phyloP scores from a whole-genome alignment of 352 stramenopile genomes.

The Phytopythium cucurbitacearum region DNA sequence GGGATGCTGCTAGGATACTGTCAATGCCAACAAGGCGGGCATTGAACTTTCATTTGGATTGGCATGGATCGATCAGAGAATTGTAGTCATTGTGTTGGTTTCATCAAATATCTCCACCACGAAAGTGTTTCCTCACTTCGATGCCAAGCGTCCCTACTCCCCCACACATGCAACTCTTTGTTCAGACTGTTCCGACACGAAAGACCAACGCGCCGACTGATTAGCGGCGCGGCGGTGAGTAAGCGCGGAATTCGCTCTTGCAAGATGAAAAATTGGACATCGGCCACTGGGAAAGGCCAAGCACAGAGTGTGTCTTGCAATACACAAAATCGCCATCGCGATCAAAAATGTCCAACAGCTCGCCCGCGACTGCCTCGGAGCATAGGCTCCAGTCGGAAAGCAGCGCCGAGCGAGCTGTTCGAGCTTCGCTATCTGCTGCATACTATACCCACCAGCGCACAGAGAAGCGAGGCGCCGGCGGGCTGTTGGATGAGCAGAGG shows the following conservation, averaged over 20 bases:
- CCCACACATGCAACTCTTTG: conserved; percentile 5
- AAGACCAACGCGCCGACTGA: conserved; percentile 75
- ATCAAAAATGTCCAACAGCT: neutral
- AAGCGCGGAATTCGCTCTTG: conserved; percentile 52
- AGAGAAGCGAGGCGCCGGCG: conserved; percentile 26
- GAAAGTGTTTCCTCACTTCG: conserved; percentile 74
- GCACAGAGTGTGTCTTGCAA: conserved; percentile 87
- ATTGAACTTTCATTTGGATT: neutral
- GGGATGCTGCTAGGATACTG: neutral
- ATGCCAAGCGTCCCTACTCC: conserved; percentile 14
- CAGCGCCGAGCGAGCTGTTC: conserved; percentile 12
- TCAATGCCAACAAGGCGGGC: too few relatives aligned
- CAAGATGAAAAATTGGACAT: conserved; percentile 87
- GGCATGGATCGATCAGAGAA: conserved; percentile 79
- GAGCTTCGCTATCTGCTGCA: conserved; percentile 53
- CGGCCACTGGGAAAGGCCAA: conserved; percentile 66
- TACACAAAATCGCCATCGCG: too few relatives aligned
- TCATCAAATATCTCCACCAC: conserved; percentile 74
- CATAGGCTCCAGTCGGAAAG: conserved; percentile 14
- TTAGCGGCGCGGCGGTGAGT: conserved; percentile 60
- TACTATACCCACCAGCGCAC: conserved; percentile 78
- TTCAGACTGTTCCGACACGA: conserved; percentile 52
- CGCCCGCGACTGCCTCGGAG: conserved; percentile 30
- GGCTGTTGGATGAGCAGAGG: conserved; percentile 70
- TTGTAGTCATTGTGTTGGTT: conserved; percentile 78